These are phyloP conservation scores for Lactifluus volemus DNA, from an alignment of 768 basidiomycete species.

Conservation along the genomic window DNA sequence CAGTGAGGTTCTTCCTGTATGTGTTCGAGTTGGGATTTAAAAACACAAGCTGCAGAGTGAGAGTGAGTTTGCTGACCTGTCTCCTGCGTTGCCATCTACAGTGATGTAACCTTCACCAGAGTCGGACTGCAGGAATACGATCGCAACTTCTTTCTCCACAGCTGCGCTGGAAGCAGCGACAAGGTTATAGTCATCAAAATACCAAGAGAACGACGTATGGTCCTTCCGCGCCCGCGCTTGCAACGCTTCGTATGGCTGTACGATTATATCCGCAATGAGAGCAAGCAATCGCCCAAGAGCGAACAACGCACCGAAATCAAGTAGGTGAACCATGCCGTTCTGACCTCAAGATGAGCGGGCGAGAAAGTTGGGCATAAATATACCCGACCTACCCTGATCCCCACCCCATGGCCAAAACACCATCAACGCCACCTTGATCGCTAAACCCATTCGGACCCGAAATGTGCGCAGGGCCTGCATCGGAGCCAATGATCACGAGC, in stretches of 20 bases:
- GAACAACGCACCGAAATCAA: constrained; percentile 51
- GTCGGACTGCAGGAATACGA: constrained; percentile 39
- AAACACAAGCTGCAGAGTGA: neutral
- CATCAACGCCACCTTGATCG: constrained; percentile 37
- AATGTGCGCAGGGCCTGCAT: constrained; percentile 34
- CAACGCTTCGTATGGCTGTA: constrained; percentile 71
- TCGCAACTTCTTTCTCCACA: constrained; percentile 37
- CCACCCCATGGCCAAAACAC: constrained; percentile 88
- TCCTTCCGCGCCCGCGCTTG: constrained; percentile 61
- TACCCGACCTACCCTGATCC: constrained; percentile 48
- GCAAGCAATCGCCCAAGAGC: neutral
- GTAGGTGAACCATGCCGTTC: constrained; percentile 70
- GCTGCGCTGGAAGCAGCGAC: constrained; percentile 35
- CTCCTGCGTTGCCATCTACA: constrained; percentile 52
- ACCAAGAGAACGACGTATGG: constrained; percentile 57
- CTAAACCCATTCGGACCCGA: constrained; percentile 41
- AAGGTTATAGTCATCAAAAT: constrained; percentile 62
- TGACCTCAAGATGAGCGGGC: constrained; percentile 21
- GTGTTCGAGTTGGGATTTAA: neutral
- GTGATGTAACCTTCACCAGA: constrained; percentile 40
- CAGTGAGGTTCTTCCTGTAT: constrained; percentile 29
- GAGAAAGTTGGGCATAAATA: no score
- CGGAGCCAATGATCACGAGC: constrained; percentile 52
- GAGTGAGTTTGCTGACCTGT: constrained; percentile 36
- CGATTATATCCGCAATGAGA: neutral